Conservation (phyloP, 305 asterid genomes). For the Salvia sclarea region DNA sequence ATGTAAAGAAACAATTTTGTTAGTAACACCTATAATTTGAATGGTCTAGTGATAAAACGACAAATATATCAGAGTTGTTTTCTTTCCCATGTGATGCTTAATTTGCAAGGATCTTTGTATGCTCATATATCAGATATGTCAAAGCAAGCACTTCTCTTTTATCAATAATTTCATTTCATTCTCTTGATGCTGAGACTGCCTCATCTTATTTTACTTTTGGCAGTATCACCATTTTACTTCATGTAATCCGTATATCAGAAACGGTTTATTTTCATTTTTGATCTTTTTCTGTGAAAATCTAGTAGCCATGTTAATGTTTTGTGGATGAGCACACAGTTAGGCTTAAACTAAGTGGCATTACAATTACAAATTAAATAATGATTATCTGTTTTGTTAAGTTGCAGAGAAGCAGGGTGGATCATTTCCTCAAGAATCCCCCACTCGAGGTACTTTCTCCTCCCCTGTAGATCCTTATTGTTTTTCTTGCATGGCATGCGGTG, state of each 20-base stretch:
- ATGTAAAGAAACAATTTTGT: neutral
- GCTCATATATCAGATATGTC: neutral
- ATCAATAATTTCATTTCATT: too few species aligned
- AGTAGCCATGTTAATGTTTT: neutral
- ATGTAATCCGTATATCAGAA: neutral
- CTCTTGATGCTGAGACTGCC: too few species aligned
- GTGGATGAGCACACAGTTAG: neutral
- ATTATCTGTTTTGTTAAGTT: conserved; percentile 29
- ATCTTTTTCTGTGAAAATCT: neutral
- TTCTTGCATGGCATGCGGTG: neutral
- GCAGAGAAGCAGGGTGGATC: conserved; percentile 48
- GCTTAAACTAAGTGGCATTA: neutral
- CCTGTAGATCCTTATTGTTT: neutral
- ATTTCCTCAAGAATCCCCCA: conserved; percentile 47
- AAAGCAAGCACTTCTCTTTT: neutral
- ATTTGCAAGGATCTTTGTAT: neutral
- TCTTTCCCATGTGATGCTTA: too few species aligned
- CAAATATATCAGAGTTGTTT: neutral
- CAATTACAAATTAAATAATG: neutral
- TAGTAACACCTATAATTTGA: neutral
- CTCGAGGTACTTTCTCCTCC: conserved; percentile 42
- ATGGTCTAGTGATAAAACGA: neutral
- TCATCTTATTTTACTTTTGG: neutral
- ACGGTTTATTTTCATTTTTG: neutral
- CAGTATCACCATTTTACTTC: neutral